Percentiles rank a stretch among this genome's conserved stretches.
These are phyloP conservation scores for Ogataea populi-albae DNA, from an alignment of 805 yeast genomes.

Conservation along the genomic window DNA sequence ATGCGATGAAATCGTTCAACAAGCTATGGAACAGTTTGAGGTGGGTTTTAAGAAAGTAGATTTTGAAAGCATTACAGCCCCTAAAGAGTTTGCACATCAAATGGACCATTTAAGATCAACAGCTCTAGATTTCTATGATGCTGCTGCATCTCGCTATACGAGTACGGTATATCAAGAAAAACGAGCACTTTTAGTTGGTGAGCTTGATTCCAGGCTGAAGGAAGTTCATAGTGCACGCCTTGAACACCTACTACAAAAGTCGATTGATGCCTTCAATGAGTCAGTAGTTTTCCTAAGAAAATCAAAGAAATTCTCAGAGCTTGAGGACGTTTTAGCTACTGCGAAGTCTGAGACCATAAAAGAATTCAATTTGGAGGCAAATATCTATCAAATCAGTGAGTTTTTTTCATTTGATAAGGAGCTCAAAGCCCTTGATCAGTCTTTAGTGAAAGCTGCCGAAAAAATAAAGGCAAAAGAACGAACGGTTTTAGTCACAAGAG, in stretches of 20 bases:
- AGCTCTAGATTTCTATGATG: constrained; percentile 57
- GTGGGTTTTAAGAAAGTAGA: constrained; percentile 28
- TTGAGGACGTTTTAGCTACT: constrained; percentile 24
- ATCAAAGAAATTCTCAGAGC: constrained; percentile 21
- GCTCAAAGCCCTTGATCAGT: constrained; percentile 31
- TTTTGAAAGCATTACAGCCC: constrained; percentile 26
- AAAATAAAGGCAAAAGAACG: constrained; percentile 40
- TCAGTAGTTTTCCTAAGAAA: constrained; percentile 23
- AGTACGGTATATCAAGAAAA: constrained; percentile 64
- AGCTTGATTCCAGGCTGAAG: constrained; percentile 45
- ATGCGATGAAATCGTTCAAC: constrained; percentile 80
- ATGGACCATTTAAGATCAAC: constrained; percentile 43
- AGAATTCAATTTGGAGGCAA: constrained; percentile 33
- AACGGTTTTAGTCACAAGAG: constrained; percentile 38
- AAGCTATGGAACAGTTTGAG: constrained; percentile 46
- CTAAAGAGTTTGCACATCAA: constrained; percentile 38
- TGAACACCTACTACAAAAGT: constrained; percentile 32
- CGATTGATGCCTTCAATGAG: constrained; percentile 32
- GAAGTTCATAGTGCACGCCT: constrained; percentile 45
- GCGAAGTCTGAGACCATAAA: constrained; percentile 21
- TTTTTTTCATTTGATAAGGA: constrained; percentile 33
- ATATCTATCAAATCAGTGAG: constrained; percentile 33
- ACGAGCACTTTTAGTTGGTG: constrained; percentile 44
- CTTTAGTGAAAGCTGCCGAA: constrained; percentile 30
- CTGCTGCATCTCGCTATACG: constrained; percentile 73